These are phyloP conservation scores for Torulaspora quercuum DNA, from an alignment of 805 yeast species.

Conservation along the genomic window DNA sequence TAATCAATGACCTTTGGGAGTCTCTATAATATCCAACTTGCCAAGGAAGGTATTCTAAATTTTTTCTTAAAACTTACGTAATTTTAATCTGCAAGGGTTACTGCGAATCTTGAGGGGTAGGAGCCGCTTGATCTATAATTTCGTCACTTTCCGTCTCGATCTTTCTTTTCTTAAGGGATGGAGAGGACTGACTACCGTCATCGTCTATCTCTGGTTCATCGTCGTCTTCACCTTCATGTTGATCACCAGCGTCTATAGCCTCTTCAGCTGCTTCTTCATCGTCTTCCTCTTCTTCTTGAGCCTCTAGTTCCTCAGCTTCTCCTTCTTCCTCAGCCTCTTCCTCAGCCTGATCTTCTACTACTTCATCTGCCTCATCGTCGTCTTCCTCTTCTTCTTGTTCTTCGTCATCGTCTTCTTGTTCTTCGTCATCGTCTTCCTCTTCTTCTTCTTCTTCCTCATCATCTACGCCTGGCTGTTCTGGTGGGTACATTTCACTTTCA, in stretches of 20 bases:
- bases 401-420: constrained; percentile 46
- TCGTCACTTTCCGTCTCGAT: constrained; percentile 16
- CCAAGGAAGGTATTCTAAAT: too few species aligned
- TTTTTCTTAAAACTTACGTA: too few species aligned
- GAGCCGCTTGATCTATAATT: constrained; percentile 17
- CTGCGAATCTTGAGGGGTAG: constrained; percentile 33
- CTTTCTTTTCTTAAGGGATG: constrained; percentile 20
- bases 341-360: constrained; percentile 41
- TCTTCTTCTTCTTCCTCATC: constrained; percentile 65
- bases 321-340: constrained; percentile 42
- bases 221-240: constrained; percentile 42
- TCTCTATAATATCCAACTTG: constrained; percentile 10
- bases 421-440: constrained; percentile 56
- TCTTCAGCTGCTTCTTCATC: constrained; percentile 43
- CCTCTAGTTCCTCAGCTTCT: constrained; percentile 41
- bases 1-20: constrained; percentile 42
- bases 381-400: constrained; percentile 49
- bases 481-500: constrained; percentile 67
- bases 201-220: constrained; percentile 38
- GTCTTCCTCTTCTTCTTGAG: constrained; percentile 34
- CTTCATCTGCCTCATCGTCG: constrained; percentile 43
- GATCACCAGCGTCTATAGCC: constrained; percentile 41
- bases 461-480: constrained; percentile 66
- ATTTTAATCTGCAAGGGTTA: constrained; percentile 2
- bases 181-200: constrained; percentile 33